These are phyloP conservation scores for Colletotrichum tabaci DNA, from an alignment of 2,329 filamentous ascomycete genomes.

Conservation along the genomic window DNA sequence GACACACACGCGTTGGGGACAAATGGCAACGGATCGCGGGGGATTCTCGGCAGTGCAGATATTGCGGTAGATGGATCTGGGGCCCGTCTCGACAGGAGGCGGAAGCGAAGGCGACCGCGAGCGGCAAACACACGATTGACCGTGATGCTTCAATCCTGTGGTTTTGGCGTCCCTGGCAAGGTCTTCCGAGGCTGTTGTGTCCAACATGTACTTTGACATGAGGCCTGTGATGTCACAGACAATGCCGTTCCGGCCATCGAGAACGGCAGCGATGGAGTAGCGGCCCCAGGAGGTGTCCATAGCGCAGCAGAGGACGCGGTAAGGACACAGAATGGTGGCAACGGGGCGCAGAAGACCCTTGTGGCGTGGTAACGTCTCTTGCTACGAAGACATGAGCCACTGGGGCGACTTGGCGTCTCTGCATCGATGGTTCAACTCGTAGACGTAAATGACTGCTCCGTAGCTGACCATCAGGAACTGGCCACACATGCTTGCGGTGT, in stretches of 20 bases:
- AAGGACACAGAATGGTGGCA: constrained; percentile 69
- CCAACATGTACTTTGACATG: not conserved
- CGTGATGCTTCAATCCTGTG: not conserved
- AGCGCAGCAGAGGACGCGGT: constrained; percentile 70
- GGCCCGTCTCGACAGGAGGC: constrained; percentile 51
- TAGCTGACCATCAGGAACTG: constrained; percentile 70
- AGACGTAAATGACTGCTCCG: constrained; percentile 70
- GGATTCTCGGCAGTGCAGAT: constrained; percentile 74
- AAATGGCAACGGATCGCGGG: constrained; percentile 76
- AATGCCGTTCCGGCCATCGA: constrained; percentile 73
- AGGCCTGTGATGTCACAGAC: constrained; percentile 67
- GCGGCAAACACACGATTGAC: constrained; percentile 46
- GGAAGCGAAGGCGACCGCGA: constrained; percentile 43
- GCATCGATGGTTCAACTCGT: constrained; percentile 59
- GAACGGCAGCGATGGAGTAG: constrained; percentile 70
- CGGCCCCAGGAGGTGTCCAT: constrained; percentile 73
- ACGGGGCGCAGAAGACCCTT: constrained; percentile 58
- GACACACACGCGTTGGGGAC: constrained; percentile 74
- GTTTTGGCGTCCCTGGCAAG: not conserved
- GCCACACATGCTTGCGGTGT: constrained; percentile 71
- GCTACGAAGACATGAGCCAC: constrained; percentile 46
- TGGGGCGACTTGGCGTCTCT: constrained; percentile 40
- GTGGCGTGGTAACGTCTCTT: constrained; percentile 2
- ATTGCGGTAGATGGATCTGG: constrained; percentile 56
- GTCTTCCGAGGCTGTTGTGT: not conserved